Percentiles rank a stretch among this genome's conserved stretches.
These are phyloP conservation scores for Fraxinus dipetala DNA, from an alignment of 305 asterid genomes.

Conservation along the genomic window DNA sequence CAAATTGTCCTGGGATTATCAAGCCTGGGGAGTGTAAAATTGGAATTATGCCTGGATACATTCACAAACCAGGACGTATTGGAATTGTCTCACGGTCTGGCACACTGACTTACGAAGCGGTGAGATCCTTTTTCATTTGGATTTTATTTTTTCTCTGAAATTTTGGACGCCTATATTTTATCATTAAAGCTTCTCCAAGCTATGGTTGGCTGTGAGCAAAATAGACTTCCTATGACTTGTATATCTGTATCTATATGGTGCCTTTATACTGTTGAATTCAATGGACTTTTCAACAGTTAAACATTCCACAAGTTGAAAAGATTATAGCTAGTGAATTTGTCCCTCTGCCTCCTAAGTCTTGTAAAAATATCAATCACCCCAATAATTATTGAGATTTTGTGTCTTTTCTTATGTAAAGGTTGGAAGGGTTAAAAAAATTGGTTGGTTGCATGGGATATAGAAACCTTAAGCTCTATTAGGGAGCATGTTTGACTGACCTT, in stretches of 20 bases:
- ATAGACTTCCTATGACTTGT: not conserved
- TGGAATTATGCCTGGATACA: constrained; percentile 99
- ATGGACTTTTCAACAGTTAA: not conserved
- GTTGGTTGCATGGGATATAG: not conserved
- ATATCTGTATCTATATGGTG: not conserved
- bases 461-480: not conserved
- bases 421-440: not conserved
- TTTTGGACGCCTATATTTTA: not conserved
- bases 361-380: not conserved
- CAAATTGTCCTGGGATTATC: constrained; percentile 97
- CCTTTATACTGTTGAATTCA: not conserved
- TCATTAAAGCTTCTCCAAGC: not conserved
- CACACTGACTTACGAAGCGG: constrained; percentile 89
- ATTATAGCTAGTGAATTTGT: not conserved
- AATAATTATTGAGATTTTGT: not conserved
- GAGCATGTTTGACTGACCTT: not conserved
- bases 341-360: not conserved
- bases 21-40: constrained; percentile 99
- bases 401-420: not conserved
- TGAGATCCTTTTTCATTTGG: constrained; percentile 35
- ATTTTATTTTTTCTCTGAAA: not conserved
- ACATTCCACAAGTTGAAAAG: not conserved
- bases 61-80: constrained; percentile 95
- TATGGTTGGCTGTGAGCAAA: not conserved
- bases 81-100: constrained; percentile 95